Conservation (phyloP, 129 eudicot species). For the Chrysanthemum makinoi region DNA sequence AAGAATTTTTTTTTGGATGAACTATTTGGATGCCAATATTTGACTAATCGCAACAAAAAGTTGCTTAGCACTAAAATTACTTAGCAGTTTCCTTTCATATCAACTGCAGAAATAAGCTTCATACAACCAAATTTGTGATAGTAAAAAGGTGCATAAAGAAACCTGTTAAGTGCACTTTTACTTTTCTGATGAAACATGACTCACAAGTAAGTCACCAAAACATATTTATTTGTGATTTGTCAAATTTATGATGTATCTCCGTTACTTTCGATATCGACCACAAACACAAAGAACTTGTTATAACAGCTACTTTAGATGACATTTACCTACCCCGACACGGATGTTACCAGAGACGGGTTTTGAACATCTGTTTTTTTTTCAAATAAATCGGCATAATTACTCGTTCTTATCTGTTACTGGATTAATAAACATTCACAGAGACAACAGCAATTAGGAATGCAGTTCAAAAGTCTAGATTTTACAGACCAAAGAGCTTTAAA, state of each 20-base stretch:
- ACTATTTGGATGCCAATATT: neutral
- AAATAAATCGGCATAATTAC: neutral
- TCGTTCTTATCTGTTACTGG: neutral
- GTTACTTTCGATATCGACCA: neutral
- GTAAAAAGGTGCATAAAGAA: neutral
- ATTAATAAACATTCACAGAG: neutral
- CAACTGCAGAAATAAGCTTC: neutral
- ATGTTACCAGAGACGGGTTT: neutral
- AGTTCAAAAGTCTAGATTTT: neutral
- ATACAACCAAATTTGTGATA: too few species aligned
- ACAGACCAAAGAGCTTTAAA: constrained; percentile 13
- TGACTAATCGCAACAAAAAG: neutral
- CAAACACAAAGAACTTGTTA: neutral
- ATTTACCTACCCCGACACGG: neutral
- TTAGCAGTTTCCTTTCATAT: neutral
- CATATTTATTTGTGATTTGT: neutral
- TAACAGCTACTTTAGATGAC: neutral
- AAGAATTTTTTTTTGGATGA: too few species aligned
- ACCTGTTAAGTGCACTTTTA: neutral
- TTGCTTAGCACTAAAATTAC: neutral
- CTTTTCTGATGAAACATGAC: neutral
- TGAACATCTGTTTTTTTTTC: too few species aligned
- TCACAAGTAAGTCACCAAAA: neutral
- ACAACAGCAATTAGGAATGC: neutral
- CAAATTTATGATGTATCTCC: neutral